These are phyloP conservation scores for Penicillium bialowiezense DNA, from an alignment of 495 filamentous ascomycete species.

Conservation along the genomic window DNA sequence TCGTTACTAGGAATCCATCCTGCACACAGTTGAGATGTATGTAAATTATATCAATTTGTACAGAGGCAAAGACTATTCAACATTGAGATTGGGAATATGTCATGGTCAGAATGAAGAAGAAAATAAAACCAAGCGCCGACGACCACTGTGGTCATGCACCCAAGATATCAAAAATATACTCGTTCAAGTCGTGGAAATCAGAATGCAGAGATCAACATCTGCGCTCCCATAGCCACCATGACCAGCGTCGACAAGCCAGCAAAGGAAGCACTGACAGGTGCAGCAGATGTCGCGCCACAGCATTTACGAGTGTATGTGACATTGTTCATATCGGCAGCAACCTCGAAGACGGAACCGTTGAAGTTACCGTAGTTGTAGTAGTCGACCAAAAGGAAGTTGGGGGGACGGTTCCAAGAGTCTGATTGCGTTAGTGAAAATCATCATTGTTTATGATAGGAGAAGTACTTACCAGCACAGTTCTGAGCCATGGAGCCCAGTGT, in stretches of 20 bases:
- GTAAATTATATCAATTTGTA: background rate
- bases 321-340: conserved; percentile 80
- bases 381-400: conserved; percentile 87
- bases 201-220: conserved; percentile 23
- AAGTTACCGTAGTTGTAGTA: conserved; percentile 73
- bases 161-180: conserved; percentile 3
- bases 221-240: conserved; percentile 23
- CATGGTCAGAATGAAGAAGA: background rate
- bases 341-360: conserved; percentile 86
- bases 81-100: too few relatives aligned
- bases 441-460: background rate
- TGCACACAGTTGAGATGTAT: background rate
- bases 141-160: conserved; percentile 5
- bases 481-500: conserved; percentile 68
- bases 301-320: conserved; percentile 75
- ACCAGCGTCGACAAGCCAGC: conserved; percentile 21
- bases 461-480: conserved; percentile 57
- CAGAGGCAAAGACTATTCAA: background rate
- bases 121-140: conserved; percentile 6
- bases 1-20: too few relatives aligned
- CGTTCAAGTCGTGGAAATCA: conserved; percentile 17
- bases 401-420: conserved; percentile 64
- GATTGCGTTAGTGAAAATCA: conserved; percentile 8
- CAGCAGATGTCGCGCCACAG: conserved; percentile 56
- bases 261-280: conserved; percentile 20